phyloP scores from a whole-genome alignment of 371 early-diverging fungal species.

The Mortierella polycephala region DNA sequence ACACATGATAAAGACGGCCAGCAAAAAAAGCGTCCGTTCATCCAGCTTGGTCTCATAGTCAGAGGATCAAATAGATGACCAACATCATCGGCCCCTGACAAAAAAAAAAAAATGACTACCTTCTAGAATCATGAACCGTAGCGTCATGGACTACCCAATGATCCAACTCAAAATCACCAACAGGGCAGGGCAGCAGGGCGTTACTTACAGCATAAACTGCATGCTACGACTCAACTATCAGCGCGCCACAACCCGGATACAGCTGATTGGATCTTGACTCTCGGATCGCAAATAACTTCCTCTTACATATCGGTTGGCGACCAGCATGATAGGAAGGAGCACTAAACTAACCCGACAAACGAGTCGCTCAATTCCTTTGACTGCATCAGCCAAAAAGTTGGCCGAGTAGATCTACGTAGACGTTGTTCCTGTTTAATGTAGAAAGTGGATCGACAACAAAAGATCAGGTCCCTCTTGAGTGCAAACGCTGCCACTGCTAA shows the following conservation, averaged over 20 bases:
- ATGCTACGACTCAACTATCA: constrained; percentile 92
- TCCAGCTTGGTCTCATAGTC: constrained; percentile 86
- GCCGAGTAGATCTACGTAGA: constrained; percentile 80
- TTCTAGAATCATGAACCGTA: constrained; percentile 85
- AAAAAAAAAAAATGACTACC: constrained; percentile 77
- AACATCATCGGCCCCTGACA: constrained; percentile 86
- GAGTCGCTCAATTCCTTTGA: constrained; percentile 80
- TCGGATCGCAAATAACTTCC: constrained; percentile 83
- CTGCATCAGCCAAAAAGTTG: constrained; percentile 83
- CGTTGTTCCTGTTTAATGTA: constrained; percentile 61
- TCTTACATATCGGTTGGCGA: constrained; percentile 76
- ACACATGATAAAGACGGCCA: constrained; percentile 78
- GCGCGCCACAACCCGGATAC: constrained; percentile 82
- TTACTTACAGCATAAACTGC: constrained; percentile 91
- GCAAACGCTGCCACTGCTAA: constrained; percentile 83
- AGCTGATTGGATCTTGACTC: constrained; percentile 90
- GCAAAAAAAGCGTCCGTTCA: constrained; percentile 81
- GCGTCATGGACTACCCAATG: constrained; percentile 69
- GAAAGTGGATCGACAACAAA: constrained; percentile 65
- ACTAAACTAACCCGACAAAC: constrained; percentile 91
- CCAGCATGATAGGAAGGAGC: constrained; percentile 87
- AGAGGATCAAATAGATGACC: constrained; percentile 81
- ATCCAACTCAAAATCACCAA: constrained; percentile 92
- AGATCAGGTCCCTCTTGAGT: constrained; percentile 74
- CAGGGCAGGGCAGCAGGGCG: constrained; percentile 85